Evolutionary conservation across 371 early-diverging fungal genomes (phyloP).

Genomic region (Rhizopus sp.): DNA sequence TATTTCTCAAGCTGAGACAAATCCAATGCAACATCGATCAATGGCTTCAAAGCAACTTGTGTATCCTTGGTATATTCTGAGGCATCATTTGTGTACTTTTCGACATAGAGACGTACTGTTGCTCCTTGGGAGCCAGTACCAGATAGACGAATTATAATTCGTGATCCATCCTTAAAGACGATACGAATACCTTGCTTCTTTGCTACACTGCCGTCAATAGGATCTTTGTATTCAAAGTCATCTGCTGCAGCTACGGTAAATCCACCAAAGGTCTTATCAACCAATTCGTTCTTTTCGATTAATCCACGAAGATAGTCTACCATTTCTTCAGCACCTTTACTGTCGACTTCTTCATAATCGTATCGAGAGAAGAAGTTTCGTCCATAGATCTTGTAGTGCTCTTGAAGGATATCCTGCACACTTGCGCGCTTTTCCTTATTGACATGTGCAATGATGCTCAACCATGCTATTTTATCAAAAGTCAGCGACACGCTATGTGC

Average conservation of each 20-base stretch:
- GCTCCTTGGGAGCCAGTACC: constrained; percentile 97
- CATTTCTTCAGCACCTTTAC: constrained; percentile 79
- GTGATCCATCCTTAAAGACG: constrained; percentile 87
- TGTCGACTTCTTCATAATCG: constrained; percentile 96
- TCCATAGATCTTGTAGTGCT: constrained; percentile 85
- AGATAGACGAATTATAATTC: constrained; percentile 89
- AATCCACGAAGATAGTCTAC: constrained; percentile 67
- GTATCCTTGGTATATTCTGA: constrained; percentile 67
- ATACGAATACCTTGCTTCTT: constrained; percentile 92
- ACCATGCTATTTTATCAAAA: constrained; percentile 72
- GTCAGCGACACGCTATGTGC: constrained; percentile 11
- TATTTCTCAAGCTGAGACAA: constrained; percentile 76
- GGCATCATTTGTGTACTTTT: constrained; percentile 80
- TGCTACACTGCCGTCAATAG: constrained; percentile 87
- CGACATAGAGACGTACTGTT: constrained; percentile 94
- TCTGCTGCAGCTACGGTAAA: constrained; percentile 78
- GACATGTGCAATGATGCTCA: constrained; percentile 86
- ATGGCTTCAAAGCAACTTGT: constrained; percentile 83
- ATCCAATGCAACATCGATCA: constrained; percentile 84
- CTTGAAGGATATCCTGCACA: constrained; percentile 79
- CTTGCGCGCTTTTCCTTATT: constrained; percentile 57
- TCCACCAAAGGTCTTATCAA: constrained; percentile 59
- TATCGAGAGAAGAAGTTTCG: constrained; percentile 96
- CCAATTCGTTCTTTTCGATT: constrained; percentile 51
- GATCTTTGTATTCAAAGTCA: constrained; percentile 93